These are phyloP conservation scores for Carex scoparia DNA, from an alignment of 176 grass and related monocot genomes.

Conservation along the genomic window DNA sequence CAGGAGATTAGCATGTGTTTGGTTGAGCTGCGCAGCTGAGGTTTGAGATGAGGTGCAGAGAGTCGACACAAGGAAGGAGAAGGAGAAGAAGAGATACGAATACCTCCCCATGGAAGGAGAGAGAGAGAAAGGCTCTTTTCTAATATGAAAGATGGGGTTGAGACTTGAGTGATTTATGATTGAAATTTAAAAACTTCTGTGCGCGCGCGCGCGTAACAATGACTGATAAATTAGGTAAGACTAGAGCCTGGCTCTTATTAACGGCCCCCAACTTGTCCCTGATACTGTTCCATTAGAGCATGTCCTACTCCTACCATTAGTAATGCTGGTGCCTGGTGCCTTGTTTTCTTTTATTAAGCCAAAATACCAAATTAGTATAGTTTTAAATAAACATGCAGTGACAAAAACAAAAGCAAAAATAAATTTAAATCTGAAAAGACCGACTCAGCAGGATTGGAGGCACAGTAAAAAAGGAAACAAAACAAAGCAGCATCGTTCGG, in stretches of 20 bases:
- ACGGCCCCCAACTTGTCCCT: too few relatives aligned
- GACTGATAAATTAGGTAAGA: constrained; percentile 26
- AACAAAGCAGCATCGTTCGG: too few relatives aligned
- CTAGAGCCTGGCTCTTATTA: neutral
- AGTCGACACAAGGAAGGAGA: constrained; percentile 1
- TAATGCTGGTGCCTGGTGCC: too few relatives aligned
- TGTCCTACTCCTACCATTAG: too few relatives aligned
- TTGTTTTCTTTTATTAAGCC: too few relatives aligned
- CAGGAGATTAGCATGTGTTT: constrained; percentile 24
- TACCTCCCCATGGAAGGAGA: constrained; percentile 17
- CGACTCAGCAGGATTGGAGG: too few relatives aligned
- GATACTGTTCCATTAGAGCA: too few relatives aligned
- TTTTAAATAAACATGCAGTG: too few relatives aligned
- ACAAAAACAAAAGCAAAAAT: too few relatives aligned
- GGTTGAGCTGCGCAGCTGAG: neutral
- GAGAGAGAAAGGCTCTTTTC: neutral
- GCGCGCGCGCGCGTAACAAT: neutral
- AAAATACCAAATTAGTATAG: too few relatives aligned
- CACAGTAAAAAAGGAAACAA: too few relatives aligned
- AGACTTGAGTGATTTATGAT: neutral
- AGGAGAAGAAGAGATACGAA: constrained; percentile 13
- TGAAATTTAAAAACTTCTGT: neutral
- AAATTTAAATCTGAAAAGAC: too few relatives aligned
- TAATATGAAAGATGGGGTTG: neutral
- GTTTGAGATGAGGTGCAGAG: neutral